Evolutionary conservation across 2,329 filamentous ascomycete genomes (phyloP).

Genomic region (Tolypocladium ophioglossoides): DNA sequence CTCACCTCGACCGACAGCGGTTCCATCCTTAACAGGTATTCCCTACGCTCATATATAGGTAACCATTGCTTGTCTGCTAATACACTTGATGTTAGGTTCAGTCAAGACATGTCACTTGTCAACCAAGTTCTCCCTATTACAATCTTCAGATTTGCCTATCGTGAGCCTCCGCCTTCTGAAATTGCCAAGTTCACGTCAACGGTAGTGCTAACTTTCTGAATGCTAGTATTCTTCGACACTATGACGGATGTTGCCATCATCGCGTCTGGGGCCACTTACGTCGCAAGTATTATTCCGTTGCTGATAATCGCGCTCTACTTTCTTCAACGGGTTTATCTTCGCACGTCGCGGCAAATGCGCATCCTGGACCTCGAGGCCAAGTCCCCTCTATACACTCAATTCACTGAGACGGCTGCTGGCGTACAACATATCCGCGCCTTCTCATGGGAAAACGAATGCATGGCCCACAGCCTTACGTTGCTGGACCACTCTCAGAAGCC

Average conservation of each 20-base stretch:
- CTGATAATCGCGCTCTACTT: conserved; percentile 27
- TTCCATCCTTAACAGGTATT: conserved; percentile 1
- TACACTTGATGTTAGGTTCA: conserved; percentile 1
- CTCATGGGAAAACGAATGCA: conserved; percentile 2
- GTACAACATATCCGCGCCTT: conserved; percentile 6
- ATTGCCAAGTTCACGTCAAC: not conserved
- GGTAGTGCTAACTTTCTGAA: not conserved
- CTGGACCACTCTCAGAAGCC: conserved; percentile 6
- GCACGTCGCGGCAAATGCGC: conserved; percentile 48
- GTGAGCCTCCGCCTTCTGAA: not conserved
- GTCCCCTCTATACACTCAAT: conserved; percentile 23
- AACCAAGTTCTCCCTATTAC: conserved; percentile 3
- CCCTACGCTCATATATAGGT: not conserved
- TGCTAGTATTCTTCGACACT: not conserved
- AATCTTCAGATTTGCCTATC: not conserved
- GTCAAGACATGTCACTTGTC: conserved; percentile 6
- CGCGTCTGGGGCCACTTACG: conserved; percentile 25
- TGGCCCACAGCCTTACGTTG: conserved; percentile 1
- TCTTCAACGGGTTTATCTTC: conserved; percentile 45
- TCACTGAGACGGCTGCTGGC: conserved; percentile 5
- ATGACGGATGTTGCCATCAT: conserved; percentile 21
- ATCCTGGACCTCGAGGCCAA: conserved; percentile 50
- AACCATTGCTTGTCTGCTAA: not conserved
- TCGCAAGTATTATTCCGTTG: conserved; percentile 35
- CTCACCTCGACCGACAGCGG: conserved; percentile 1